Conservation (phyloP, 768 basidiomycete genomes). For the Mycena kentingensis region DNA sequence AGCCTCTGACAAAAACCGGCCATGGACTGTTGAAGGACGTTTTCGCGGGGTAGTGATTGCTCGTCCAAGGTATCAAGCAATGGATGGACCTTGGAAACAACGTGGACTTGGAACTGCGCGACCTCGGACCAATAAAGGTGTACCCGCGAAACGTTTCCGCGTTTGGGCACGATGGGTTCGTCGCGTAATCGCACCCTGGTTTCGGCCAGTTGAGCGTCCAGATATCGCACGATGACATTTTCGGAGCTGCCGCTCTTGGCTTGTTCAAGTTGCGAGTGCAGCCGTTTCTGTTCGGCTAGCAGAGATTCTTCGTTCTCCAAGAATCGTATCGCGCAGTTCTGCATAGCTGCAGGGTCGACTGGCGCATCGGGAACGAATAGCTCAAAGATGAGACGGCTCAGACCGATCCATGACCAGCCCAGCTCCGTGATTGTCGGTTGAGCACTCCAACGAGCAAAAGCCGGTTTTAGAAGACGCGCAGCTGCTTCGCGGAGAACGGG, state of each 20-base stretch:
- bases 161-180: conserved; percentile 33
- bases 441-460: conserved; percentile 23
- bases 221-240: conserved; percentile 50
- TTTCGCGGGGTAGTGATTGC: conserved; percentile 55
- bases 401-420: conserved; percentile 56
- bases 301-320: conserved; percentile 42
- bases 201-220: conserved; percentile 39
- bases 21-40: conserved; percentile 77
- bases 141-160: conserved; percentile 49
- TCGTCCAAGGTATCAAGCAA: conserved; percentile 46
- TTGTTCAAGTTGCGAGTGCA: conserved; percentile 59
- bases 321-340: conserved; percentile 48
- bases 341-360: conserved; percentile 80
- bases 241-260: conserved; percentile 55
- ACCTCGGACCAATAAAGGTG: conserved; percentile 78
- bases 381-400: conserved; percentile 61
- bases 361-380: conserved; percentile 83
- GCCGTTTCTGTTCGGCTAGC: conserved; percentile 48
- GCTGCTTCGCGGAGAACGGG: conserved; percentile 41
- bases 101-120: conserved; percentile 67
- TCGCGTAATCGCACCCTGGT: conserved; percentile 30
- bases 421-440: conserved; percentile 22
- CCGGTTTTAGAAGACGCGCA: conserved; percentile 31
- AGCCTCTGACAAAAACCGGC: conserved; percentile 77
- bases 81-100: conserved; percentile 54